Base-by-base conservation (phyloP, 345 rosid genomes). In the Diplotaxis tenuifolia region DNA sequence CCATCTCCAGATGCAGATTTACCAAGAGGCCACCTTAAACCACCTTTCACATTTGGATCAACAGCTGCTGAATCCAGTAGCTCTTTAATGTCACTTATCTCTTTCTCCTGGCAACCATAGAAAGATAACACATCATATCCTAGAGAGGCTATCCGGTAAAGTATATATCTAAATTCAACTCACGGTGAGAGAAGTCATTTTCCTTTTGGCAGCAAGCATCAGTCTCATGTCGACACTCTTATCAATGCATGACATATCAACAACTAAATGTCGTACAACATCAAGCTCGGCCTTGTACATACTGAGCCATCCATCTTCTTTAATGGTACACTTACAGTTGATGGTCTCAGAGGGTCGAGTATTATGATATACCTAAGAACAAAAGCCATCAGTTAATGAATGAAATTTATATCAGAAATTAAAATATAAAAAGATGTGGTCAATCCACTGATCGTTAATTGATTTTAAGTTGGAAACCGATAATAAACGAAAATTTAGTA, bases 11-110 rank as follows among this genome's bases (percentile, higher is more conserved):
- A 80, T 45, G 78, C 64, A 65, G 73, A 28, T 82, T 76, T 80
- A 50, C 83, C 86, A 22, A 81, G 7, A 6, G 85, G 83, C 96
- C 95, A 88, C 76, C 85, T 84, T 69, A 90, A 65, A 31, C 96
- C 91, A 18, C 96, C 95, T 75, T 86, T 88, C 75, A 74, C 84
- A 49, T 75, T 80, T 9, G 86, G 79, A 80, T 88, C 92, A 71
- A 86, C 11, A 63, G 84, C 75, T n/a, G 89, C 90, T 42, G 79
- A 80, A 67, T 68, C 68, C 29, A 92, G 58, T 74, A 90, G 65
- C 20, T 63, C 75, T 25, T 58, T 75, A 5, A 92, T 82, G 78
- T 78, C 68, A 28, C 80, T 57, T 58, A 65, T 73, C 81, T 87
- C 93, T 11, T 84, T 83, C 23, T 88, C 91, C 96, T 92, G 83